phyloP scores from a whole-genome alignment of 495 filamentous ascomycete species.

The Trichoderma erinaceum region DNA sequence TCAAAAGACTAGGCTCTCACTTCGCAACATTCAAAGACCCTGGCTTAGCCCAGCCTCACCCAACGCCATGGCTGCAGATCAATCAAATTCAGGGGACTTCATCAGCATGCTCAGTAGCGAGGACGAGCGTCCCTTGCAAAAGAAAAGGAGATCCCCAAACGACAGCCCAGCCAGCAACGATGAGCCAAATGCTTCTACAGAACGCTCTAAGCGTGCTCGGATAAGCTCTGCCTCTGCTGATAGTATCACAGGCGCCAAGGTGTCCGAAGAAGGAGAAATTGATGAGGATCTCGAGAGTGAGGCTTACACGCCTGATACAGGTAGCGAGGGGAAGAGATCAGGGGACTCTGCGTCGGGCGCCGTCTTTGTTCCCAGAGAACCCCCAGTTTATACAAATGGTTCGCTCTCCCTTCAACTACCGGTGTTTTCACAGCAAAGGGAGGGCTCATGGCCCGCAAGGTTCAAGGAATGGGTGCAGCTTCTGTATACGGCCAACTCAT shows the following conservation, averaged over 20 bases:
- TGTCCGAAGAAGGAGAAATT: background rate
- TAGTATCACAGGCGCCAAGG: background rate
- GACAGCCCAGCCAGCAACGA: background rate
- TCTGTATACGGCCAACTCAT: background rate
- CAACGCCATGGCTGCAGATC: background rate
- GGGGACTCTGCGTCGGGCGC: too few species aligned
- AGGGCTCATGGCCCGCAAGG: background rate
- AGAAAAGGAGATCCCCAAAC: background rate
- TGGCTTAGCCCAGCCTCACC: background rate
- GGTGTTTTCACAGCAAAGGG: slow-evolving; percentile 2
- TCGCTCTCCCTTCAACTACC: background rate
- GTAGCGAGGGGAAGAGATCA: background rate
- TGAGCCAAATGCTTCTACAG: background rate
- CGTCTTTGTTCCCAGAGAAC: background rate
- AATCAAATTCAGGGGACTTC: background rate
- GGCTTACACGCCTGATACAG: background rate
- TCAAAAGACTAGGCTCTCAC: background rate
- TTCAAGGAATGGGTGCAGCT: slow-evolving; percentile 13
- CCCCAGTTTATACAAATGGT: background rate
- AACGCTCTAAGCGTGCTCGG: background rate
- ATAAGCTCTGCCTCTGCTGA: background rate
- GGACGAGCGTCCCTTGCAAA: background rate
- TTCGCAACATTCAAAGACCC: background rate
- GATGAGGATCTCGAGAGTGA: background rate
- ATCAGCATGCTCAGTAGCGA: background rate